Evolutionary conservation across 371 early-diverging fungal genomes (phyloP).

Genomic region (Rhizopus microsporus): DNA sequence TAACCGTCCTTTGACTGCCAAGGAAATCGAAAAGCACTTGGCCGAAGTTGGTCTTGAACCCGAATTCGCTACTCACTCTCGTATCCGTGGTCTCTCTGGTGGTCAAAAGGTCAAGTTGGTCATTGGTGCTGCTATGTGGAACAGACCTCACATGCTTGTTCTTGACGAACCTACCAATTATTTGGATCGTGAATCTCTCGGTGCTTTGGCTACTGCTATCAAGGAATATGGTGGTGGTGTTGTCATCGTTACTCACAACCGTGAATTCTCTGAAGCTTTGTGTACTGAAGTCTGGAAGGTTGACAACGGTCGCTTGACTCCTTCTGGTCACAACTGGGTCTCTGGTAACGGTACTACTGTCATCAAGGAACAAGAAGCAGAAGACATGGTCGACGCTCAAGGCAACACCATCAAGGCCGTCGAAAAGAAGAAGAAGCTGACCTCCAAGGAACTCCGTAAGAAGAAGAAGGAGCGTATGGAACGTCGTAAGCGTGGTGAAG

Average conservation of each 20-base stretch:
- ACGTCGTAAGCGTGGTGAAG: conserved; percentile 57
- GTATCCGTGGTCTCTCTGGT: conserved; percentile 86
- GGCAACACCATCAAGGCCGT: conserved; percentile 51
- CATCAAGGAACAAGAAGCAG: conserved; percentile 40
- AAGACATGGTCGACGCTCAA: conserved; percentile 47
- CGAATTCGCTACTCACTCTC: conserved; percentile 79
- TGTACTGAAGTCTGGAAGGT: conserved; percentile 77
- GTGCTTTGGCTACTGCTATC: conserved; percentile 69
- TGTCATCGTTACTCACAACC: conserved; percentile 76
- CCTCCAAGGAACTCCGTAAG: conserved; percentile 53
- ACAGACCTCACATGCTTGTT: conserved; percentile 84
- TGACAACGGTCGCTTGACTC: conserved; percentile 61
- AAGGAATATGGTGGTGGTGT: conserved; percentile 74
- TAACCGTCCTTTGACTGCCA: conserved; percentile 62
- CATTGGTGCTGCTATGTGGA: conserved; percentile 83
- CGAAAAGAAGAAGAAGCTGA: conserved; percentile 50
- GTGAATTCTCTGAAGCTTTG: conserved; percentile 68
- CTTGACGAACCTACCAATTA: conserved; percentile 91
- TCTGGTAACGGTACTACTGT: conserved; percentile 43
- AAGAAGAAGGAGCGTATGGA: conserved; percentile 59
- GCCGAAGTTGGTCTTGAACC: conserved; percentile 68
- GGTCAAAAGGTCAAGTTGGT: conserved; percentile 93
- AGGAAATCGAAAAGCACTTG: conserved; percentile 72
- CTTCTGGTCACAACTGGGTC: conserved; percentile 58
- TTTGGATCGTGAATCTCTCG: conserved; percentile 75